phyloP scores from a whole-genome alignment of 179 eudicot genomes.

The Corrigiola litoralis region DNA sequence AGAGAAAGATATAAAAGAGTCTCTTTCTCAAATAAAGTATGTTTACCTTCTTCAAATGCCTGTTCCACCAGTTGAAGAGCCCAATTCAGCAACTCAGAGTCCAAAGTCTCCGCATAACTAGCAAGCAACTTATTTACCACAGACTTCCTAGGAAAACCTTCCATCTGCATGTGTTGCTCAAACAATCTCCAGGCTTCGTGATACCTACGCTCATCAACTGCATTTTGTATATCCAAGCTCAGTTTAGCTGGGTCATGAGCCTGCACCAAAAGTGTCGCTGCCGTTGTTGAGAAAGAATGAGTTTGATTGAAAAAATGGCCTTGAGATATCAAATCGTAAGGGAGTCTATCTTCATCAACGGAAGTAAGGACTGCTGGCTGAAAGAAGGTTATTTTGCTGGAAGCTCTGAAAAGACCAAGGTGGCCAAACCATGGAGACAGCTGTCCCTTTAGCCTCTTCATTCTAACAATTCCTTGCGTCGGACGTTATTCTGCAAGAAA shows the following conservation, averaged over 20 bases:
- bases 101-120: conserved; percentile 52
- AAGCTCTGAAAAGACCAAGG: neutral
- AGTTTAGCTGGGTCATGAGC: conserved; percentile 77
- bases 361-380: conserved; percentile 11
- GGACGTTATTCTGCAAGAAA: conserved; percentile 5
- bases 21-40: conserved; percentile 59
- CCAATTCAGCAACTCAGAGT: conserved; percentile 50
- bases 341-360: neutral
- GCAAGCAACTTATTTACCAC: conserved; percentile 50
- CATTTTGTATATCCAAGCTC: conserved; percentile 53
- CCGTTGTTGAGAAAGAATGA: conserved; percentile 34
- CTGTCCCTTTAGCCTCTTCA: conserved; percentile 24
- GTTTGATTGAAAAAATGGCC: conserved; percentile 9
- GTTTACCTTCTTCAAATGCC: conserved; percentile 64
- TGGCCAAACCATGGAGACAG: conserved; percentile 21
- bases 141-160: conserved; percentile 81
- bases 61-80: conserved; percentile 67
- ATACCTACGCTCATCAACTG: conserved; percentile 48
- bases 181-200: conserved; percentile 68
- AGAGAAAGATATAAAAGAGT: conserved; percentile 64
- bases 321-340: neutral
- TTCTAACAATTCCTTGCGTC: conserved; percentile 22
- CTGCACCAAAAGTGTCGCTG: conserved; percentile 64
- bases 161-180: conserved; percentile 75
- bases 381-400: conserved; percentile 4